phyloP scores from a whole-genome alignment of 148 eudicot species.

The Dianthus caryophyllus region DNA sequence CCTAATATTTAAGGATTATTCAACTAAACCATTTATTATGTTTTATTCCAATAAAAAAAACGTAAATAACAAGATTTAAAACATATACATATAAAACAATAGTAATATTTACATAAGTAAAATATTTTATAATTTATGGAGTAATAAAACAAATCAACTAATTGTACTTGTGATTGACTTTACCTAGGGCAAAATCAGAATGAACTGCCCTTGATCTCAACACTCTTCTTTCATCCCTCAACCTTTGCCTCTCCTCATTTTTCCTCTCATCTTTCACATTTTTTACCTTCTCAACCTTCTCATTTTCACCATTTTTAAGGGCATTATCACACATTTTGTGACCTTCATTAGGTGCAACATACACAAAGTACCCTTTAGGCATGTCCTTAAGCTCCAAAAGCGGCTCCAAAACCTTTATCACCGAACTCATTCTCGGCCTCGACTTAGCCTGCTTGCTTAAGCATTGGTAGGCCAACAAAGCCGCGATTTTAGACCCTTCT shows the following conservation, averaged over 20 bases:
- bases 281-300: conserved; percentile 14
- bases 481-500: conserved; percentile 55
- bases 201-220: conserved; percentile 21
- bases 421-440: conserved; percentile 52
- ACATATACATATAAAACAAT: conserved; percentile 7
- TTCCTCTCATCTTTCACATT: neutral
- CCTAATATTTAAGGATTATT: no score
- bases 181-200: conserved; percentile 28
- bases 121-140: neutral
- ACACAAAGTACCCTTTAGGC: conserved; percentile 36
- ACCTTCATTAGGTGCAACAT: conserved; percentile 32
- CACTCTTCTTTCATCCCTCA: conserved; percentile 7
- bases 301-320: neutral
- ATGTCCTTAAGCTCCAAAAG: conserved; percentile 40
- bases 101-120: conserved; percentile 1
- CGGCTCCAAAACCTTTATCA: conserved; percentile 41
- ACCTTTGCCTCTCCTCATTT: conserved; percentile 8
- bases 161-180: conserved; percentile 10
- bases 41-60: neutral
- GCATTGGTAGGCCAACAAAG: conserved; percentile 56
- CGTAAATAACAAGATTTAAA: neutral
- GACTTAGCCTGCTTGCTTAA: conserved; percentile 38
- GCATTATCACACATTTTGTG: conserved; percentile 15
- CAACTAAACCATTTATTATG: no score
- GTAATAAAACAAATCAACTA: neutral